Conservation (phyloP, 306 rosid species). For the Inga oerstediana region DNA sequence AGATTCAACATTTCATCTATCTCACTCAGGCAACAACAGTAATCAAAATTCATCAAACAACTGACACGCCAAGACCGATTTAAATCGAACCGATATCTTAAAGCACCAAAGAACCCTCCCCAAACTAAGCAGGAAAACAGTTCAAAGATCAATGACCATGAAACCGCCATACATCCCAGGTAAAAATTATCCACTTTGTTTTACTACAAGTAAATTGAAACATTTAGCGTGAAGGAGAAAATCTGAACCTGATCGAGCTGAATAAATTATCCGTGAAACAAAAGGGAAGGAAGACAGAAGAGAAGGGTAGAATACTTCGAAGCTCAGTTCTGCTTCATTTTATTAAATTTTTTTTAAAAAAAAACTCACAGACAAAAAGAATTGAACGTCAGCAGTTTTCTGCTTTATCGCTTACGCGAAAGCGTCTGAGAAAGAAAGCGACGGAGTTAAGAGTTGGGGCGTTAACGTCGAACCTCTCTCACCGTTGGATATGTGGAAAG, state of each 20-base stretch:
- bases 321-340: conserved; percentile 28
- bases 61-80: conserved; percentile 21
- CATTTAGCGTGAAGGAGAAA: neutral
- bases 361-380: conserved; percentile 21
- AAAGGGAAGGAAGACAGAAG: conserved; percentile 2
- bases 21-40: conserved; percentile 13
- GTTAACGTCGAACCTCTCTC: neutral
- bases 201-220: neutral
- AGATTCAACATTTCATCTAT: conserved; percentile 15
- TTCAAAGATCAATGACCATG: conserved; percentile 8
- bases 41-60: neutral
- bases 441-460: conserved; percentile 15
- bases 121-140: conserved; percentile 19
- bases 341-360: neutral
- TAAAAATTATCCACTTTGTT: neutral
- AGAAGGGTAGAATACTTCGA: conserved; percentile 11
- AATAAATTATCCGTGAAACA: neutral
- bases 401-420: conserved; percentile 39
- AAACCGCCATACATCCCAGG: conserved; percentile 22
- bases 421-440: conserved; percentile 3
- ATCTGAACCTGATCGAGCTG: conserved; percentile 34
- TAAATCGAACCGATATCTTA: conserved; percentile 19
- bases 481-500: neutral
- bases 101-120: conserved; percentile 22
- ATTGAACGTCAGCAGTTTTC: conserved; percentile 30